Conservation (phyloP, 306 rosid species). For the Crataegus laevigata region DNA sequence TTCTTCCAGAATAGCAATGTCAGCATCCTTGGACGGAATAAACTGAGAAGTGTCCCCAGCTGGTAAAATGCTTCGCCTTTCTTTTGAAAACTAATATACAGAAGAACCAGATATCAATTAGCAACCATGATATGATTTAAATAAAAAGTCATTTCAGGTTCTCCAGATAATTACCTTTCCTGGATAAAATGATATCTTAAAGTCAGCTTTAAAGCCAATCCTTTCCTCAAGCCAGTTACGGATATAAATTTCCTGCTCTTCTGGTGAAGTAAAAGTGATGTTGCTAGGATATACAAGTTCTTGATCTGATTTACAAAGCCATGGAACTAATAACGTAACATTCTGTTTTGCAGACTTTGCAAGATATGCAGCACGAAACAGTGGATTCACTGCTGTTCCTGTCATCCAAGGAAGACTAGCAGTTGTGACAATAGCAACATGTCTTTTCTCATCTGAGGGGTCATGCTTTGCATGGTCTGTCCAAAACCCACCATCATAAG, state of each 20-base stretch:
- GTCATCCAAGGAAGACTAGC: conserved; percentile 99
- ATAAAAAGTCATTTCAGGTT: conserved; percentile 5
- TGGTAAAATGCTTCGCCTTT: conserved; percentile 84
- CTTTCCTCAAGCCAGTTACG: conserved; percentile 98
- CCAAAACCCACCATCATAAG: conserved; percentile 89
- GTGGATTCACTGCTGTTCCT: conserved; percentile 94
- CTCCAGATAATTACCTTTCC: conserved; percentile 62
- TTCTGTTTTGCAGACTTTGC: conserved; percentile 68
- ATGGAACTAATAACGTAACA: conserved; percentile 90
- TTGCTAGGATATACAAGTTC: conserved; percentile 75
- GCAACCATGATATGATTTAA: conserved; percentile 6
- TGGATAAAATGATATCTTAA: conserved; percentile 90
- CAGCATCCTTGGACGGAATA: conserved; percentile 83
- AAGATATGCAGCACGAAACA: conserved; percentile 94
- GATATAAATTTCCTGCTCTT: conserved; percentile 84
- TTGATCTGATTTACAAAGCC: conserved; percentile 93
- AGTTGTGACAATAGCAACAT: conserved; percentile 92
- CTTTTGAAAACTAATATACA: conserved; percentile 59
- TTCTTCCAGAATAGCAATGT: conserved; percentile 92
- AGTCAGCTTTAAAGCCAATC: conserved; percentile 83
- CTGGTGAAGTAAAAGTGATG: conserved; percentile 78
- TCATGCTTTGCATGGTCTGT: conserved; percentile 59
- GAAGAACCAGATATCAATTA: conserved; percentile 24
- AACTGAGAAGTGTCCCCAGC: conserved; percentile 95
- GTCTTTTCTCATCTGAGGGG: conserved; percentile 48